A percentile compares a stretch with the other conserved stretches of the same genome.
Conservation (phyloP, 768 basidiomycete species). For the Lactarius sanguifluus region DNA sequence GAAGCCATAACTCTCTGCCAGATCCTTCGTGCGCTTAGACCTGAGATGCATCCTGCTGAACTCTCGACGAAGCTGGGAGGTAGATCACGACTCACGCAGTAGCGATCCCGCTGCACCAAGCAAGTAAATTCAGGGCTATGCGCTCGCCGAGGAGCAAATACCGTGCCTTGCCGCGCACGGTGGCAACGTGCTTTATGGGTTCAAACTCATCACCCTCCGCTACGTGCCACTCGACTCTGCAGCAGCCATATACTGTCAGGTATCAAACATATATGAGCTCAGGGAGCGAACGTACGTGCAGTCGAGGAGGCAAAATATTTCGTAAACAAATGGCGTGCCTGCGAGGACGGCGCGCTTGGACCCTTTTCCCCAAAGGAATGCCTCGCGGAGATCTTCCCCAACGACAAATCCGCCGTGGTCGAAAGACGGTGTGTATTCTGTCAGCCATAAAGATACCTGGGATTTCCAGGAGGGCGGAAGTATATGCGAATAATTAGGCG, state of each 20-base stretch:
- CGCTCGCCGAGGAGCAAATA: conserved; percentile 89
- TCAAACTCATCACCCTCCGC: conserved; percentile 80
- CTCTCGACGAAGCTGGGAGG: background rate
- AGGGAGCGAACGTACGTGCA: conserved; percentile 66
- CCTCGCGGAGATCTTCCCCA: conserved; percentile 72
- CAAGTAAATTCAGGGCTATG: conserved; percentile 88
- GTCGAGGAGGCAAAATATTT: conserved; percentile 84
- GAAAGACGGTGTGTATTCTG: conserved; percentile 93
- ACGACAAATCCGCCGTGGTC: conserved; percentile 53
- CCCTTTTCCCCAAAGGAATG: conserved; percentile 90
- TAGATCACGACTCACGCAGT: conserved; percentile 64
- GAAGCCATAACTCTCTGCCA: conserved; percentile 77
- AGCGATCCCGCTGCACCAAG: conserved; percentile 95
- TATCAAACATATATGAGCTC: no score
- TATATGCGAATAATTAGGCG: conserved; percentile 53
- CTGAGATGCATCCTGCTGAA: conserved; percentile 41
- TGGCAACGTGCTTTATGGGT: conserved; percentile 83
- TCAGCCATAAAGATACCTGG: conserved; percentile 78
- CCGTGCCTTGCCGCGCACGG: conserved; percentile 86
- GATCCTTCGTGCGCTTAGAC: conserved; percentile 77
- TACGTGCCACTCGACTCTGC: conserved; percentile 93
- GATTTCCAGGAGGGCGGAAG: conserved; percentile 92
- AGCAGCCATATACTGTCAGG: background rate
- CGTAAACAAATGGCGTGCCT: conserved; percentile 93
- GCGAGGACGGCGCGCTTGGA: conserved; percentile 77